phyloP scores from a whole-genome alignment of 495 filamentous ascomycete species.

The Staphylotrichum longicolle region DNA sequence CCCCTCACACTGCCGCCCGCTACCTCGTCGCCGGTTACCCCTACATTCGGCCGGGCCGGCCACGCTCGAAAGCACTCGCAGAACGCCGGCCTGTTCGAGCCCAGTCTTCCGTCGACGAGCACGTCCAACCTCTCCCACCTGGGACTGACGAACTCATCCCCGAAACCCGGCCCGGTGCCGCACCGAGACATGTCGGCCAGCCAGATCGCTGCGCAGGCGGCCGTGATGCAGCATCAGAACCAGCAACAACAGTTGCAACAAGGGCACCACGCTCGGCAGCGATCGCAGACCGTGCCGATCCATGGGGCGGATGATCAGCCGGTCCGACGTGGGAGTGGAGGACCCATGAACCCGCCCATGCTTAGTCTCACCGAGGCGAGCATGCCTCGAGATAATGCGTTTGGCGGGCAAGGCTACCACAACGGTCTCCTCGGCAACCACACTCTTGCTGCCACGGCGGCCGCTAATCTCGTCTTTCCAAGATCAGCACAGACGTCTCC shows the following conservation, averaged over 20 bases:
- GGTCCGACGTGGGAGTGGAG: slow-evolving; percentile 44
- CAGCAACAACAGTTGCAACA: slow-evolving; percentile 50
- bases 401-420: slow-evolving; percentile 56
- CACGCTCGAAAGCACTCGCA: slow-evolving; percentile 59
- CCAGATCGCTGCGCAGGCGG: slow-evolving; percentile 87
- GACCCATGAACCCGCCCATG: slow-evolving; percentile 56
- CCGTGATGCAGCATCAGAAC: slow-evolving; percentile 62
- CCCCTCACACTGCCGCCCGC: slow-evolving; percentile 44
- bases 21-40: slow-evolving; percentile 31
- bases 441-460: slow-evolving; percentile 69
- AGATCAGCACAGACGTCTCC: slow-evolving; percentile 56
- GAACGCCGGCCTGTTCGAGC: slow-evolving; percentile 88
- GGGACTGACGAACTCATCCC: slow-evolving; percentile 39
- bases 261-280: slow-evolving; percentile 54
- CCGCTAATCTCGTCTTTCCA: slow-evolving; percentile 85
- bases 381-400: slow-evolving; percentile 52
- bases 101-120: slow-evolving; percentile 69
- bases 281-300: slow-evolving; percentile 65
- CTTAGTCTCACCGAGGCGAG: slow-evolving; percentile 55
- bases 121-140: slow-evolving; percentile 53
- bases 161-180: slow-evolving; percentile 45
- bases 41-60: slow-evolving; percentile 32
- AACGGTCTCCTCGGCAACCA: slow-evolving; percentile 68
- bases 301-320: slow-evolving; percentile 39
- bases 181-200: slow-evolving; percentile 59